phyloP scores from a whole-genome alignment of 495 filamentous ascomycete species.

The Podospora appendiculata region DNA sequence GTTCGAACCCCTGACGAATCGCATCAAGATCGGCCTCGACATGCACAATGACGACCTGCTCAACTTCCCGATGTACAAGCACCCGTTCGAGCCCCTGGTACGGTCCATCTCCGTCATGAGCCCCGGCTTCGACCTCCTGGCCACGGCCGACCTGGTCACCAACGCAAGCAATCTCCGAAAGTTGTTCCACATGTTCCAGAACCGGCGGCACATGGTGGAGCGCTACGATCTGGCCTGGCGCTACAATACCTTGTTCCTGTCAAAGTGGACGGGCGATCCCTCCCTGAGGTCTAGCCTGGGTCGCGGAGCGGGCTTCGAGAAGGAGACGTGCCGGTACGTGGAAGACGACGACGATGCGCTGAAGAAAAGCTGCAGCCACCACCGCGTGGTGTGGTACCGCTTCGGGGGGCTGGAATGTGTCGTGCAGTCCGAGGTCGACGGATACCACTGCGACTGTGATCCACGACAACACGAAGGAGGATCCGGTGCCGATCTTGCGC shows the following conservation, averaged over 20 bases:
- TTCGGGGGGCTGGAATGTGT: slow-evolving; percentile 12
- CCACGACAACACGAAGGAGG: neutral
- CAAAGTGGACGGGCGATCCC: slow-evolving; percentile 14
- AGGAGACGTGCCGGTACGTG: slow-evolving; percentile 11
- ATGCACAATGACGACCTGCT: neutral
- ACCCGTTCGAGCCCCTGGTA: slow-evolving; percentile 17
- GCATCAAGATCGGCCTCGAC: neutral
- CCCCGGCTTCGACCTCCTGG: slow-evolving; percentile 5
- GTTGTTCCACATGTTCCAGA: slow-evolving; percentile 14
- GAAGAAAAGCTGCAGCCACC: slow-evolving; percentile 14
- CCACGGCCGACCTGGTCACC: slow-evolving; percentile 7
- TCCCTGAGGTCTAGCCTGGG: slow-evolving; percentile 1
- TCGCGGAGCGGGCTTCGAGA: slow-evolving; percentile 16
- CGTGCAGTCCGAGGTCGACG: slow-evolving; percentile 20
- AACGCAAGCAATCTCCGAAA: slow-evolving; percentile 17
- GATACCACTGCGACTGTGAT: slow-evolving; percentile 10
- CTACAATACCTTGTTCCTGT: slow-evolving; percentile 6
- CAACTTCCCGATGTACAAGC: slow-evolving; percentile 2
- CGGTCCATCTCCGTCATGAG: slow-evolving; percentile 7
- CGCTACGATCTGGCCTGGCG: slow-evolving; percentile 15
- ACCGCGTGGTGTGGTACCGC: slow-evolving; percentile 16
- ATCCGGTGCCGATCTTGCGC: no score
- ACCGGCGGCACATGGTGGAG: neutral
- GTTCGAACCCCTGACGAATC: slow-evolving; percentile 4
- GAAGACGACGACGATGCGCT: slow-evolving; percentile 3